Evolutionary conservation across 306 rosid species (phyloP).

Genomic region (Trifolium pratense): DNA sequence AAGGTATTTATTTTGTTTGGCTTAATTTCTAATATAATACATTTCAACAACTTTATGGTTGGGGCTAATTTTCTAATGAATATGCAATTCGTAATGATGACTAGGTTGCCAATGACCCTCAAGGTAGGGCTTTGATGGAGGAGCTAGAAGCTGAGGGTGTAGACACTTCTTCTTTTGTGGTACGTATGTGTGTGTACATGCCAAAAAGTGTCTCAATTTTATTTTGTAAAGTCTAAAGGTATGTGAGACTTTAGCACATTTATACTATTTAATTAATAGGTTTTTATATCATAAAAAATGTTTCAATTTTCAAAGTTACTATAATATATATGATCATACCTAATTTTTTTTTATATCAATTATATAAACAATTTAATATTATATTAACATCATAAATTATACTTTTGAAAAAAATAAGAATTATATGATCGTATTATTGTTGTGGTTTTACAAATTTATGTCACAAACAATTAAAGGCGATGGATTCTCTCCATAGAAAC

Average conservation of each 20-base stretch:
- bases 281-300: neutral
- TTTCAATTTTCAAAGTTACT: neutral
- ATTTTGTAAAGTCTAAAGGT: no score
- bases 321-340: neutral
- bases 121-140: slow-evolving; percentile 50
- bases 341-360: no score
- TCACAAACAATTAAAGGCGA: no score
- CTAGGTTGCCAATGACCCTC: slow-evolving; percentile 55
- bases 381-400: no score
- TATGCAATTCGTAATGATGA: slow-evolving; percentile 40
- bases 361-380: no score
- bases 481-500: no score
- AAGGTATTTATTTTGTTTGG: slow-evolving; percentile 60
- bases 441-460: no score
- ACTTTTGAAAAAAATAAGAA: no score
- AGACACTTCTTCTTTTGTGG: slow-evolving; percentile 56
- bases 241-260: no score
- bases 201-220: neutral
- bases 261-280: neutral
- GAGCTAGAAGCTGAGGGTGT: slow-evolving; percentile 59
- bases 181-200: slow-evolving; percentile 1
- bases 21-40: neutral
- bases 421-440: no score
- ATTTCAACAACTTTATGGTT: no score
- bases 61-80: slow-evolving; percentile 25